Percentiles rank a stretch among this genome's conserved stretches.
Evolutionary conservation across 1,284 basidiomycete genomes (phyloP).

Genomic region (Thelephora terrestris): DNA sequence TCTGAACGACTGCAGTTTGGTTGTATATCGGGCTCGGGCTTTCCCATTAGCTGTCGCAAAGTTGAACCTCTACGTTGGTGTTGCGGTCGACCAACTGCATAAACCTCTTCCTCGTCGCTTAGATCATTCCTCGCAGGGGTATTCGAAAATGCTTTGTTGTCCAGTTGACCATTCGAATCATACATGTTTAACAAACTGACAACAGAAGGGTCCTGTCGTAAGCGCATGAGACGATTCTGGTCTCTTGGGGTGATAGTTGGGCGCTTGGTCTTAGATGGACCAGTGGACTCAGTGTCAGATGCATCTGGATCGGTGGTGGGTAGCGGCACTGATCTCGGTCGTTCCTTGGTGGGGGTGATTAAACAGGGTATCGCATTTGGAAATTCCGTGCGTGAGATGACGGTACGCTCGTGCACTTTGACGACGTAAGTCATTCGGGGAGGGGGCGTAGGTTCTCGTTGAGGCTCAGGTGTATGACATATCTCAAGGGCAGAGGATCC

Average conservation of each 20-base stretch:
- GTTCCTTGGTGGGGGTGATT: slow-evolving; percentile 17
- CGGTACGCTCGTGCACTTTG: slow-evolving; percentile 50
- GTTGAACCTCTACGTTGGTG: slow-evolving; percentile 56
- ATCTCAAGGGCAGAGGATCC: too few relatives aligned
- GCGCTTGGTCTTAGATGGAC: slow-evolving; percentile 12
- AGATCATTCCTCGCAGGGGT: slow-evolving; percentile 33
- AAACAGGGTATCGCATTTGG: slow-evolving; percentile 43
- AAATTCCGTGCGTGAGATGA: slow-evolving; percentile 53
- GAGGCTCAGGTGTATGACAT: too few relatives aligned
- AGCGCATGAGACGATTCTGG: slow-evolving; percentile 39
- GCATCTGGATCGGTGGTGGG: slow-evolving; percentile 4
- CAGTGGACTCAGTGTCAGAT: slow-evolving; percentile 16
- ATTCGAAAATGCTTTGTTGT: slow-evolving; percentile 54
- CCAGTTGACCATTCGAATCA: slow-evolving; percentile 57
- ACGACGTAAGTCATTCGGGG: slow-evolving; percentile 45
- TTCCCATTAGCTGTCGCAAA: slow-evolving; percentile 56
- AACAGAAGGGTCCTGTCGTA: slow-evolving; percentile 68
- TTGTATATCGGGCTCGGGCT: slow-evolving; percentile 30
- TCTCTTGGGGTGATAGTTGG: slow-evolving; percentile 36
- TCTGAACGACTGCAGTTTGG: slow-evolving; percentile 32
- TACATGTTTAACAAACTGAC: slow-evolving; percentile 61
- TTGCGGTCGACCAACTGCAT: slow-evolving; percentile 36
- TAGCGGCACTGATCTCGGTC: slow-evolving; percentile 7
- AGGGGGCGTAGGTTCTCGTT: too few relatives aligned
- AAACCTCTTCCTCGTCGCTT: slow-evolving; percentile 5